Evolutionary conservation across 2,329 filamentous ascomycete species (phyloP), one percentile per base, ranked within the genome.

Genomic region (Coniochaeta ligniaria): DNA sequence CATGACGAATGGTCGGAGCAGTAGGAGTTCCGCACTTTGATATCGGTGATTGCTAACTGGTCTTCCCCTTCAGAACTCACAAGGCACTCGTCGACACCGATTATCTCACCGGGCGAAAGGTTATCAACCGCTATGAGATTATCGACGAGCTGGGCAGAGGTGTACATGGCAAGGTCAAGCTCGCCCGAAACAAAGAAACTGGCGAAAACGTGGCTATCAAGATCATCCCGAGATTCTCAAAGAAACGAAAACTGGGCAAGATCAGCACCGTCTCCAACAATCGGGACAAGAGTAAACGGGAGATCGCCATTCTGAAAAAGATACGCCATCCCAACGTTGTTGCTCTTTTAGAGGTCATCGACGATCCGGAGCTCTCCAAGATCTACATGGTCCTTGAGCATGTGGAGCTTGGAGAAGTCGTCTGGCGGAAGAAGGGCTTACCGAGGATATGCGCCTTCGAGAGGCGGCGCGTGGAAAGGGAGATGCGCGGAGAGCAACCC

Each of bases 291-390:
- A 92, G 91, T 60, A 97, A 96, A 78, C 89, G 90, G 72, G 95
- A 99, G 77, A 96, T 99, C 64, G 95, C 95, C 71, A 98, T 99
- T 61, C 80, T 99, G 68, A 99, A 99, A 75, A 99, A 99, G 78
- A 96, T 96, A 59, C 88, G 94, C 33, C 95, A 99, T 73, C 89
- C 91, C n/a, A 97, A 99, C 70, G 91, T 99, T 45, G 95, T 99
- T 64, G 93, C 91, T 68, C 80, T 99, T 43, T 83, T 98, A 64
- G 95, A 99, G 76, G 93, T 99, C 69, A 98, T 99, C 68, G 95
- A 99, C 72, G 95, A 99, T 72, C 94, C 94, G 1, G 91, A 92
- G 69, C 86, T 92, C 61, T 95, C 96, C 77, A 99, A 99, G 77
- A 96, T 99, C 63, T 99, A 99, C 76, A 94, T 99, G 77, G 91